A percentile compares a stretch with the other conserved stretches of the same genome.
These are phyloP conservation scores for Paspalum vaginatum DNA, from an alignment of 176 grass and related monocot genomes.

Conservation along the genomic window DNA sequence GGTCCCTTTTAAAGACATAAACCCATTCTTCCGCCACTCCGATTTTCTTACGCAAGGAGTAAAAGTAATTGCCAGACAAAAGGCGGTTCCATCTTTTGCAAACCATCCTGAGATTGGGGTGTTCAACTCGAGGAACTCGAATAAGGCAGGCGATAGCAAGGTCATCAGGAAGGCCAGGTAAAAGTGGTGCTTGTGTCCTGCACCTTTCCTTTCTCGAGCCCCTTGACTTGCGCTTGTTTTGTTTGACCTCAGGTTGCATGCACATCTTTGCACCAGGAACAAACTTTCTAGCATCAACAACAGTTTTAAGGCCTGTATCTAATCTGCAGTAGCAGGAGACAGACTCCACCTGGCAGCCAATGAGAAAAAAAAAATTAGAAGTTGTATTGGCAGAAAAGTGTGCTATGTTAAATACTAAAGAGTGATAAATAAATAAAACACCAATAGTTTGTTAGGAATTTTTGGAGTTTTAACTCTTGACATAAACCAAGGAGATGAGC, in stretches of 20 bases:
- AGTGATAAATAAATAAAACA: not conserved
- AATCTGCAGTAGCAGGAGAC: constrained; percentile 84
- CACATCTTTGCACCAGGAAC: constrained; percentile 84
- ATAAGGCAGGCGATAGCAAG: constrained; percentile 85
- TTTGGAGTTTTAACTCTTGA: not conserved
- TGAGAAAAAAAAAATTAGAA: constrained; percentile 1
- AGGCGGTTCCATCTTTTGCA: constrained; percentile 91
- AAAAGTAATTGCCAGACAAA: constrained; percentile 86
- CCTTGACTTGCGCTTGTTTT: constrained; percentile 51
- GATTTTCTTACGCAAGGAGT: constrained; percentile 74
- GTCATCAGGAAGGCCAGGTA: constrained; percentile 88
- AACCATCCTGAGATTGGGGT: constrained; percentile 67
- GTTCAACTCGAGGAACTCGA: constrained; percentile 72
- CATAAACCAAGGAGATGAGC: not conserved
- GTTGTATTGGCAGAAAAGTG: constrained; percentile 3
- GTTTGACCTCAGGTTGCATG: constrained; percentile 80
- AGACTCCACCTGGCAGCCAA: constrained; percentile 71
- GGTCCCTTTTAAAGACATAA: constrained; percentile 85
- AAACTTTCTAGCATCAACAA: constrained; percentile 81
- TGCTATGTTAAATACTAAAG: not conserved
- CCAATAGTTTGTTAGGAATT: not conserved
- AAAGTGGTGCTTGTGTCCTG: constrained; percentile 62
- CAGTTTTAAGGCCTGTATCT: constrained; percentile 82
- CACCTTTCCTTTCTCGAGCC: constrained; percentile 63
- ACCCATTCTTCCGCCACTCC: constrained; percentile 85